Evolutionary conservation across 2,329 filamentous ascomycete genomes (phyloP).

Genomic region (Fusarium zealandicum): DNA sequence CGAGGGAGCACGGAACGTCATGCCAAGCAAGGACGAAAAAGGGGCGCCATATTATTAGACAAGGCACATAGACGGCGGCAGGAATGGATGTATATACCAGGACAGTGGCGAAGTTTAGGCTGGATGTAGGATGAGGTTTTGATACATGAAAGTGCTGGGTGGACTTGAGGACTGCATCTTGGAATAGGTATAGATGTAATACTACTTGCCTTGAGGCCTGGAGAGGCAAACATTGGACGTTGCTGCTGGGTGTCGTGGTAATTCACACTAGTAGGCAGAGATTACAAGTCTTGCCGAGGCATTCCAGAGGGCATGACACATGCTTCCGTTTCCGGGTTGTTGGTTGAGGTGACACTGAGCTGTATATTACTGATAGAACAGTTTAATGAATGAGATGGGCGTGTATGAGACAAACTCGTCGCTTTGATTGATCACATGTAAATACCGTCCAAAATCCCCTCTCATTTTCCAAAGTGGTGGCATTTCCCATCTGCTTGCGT

Average conservation of each 20-base stretch:
- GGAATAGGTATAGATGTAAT: constrained; percentile 25
- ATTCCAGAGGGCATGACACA: too few species aligned
- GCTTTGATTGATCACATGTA: too few species aligned
- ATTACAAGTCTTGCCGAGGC: too few species aligned
- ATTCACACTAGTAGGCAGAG: too few species aligned
- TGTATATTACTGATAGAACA: too few species aligned
- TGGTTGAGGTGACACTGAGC: too few species aligned
- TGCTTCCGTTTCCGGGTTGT: too few species aligned
- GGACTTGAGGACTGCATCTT: constrained; percentile 1
- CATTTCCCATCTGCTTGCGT: constrained; percentile 25
- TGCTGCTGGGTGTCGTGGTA: too few species aligned
- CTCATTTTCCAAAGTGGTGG: not conserved
- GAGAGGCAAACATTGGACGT: not conserved
- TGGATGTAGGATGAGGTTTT: constrained; percentile 2
- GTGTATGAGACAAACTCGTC: too few species aligned
- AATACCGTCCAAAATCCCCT: not conserved
- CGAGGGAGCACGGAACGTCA: not conserved
- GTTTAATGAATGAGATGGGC: too few species aligned
- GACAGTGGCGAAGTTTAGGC: not conserved
- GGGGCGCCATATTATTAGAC: constrained; percentile 24
- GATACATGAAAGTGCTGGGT: constrained; percentile 1
- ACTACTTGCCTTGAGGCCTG: constrained; percentile 7
- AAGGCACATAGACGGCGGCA: constrained; percentile 28
- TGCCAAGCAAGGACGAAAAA: constrained; percentile 10
- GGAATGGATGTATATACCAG: constrained; percentile 22